Evolutionary conservation across 306 rosid genomes (phyloP).

Genomic region (Begonia masoniana): DNA sequence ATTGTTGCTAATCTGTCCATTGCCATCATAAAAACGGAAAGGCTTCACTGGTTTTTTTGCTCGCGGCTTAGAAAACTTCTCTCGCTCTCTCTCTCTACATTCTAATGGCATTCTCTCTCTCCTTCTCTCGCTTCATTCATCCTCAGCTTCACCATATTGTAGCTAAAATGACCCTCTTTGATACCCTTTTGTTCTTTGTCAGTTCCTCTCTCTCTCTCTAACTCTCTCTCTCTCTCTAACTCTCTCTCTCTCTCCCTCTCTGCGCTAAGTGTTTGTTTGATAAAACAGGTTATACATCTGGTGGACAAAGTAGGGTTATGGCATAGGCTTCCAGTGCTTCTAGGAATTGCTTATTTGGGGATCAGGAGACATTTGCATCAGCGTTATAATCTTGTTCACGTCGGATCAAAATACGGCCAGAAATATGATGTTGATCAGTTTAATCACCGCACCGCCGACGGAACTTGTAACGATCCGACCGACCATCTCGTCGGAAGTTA

Average conservation of each 20-base stretch:
- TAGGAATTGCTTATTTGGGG: conserved; percentile 52
- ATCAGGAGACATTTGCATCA: conserved; percentile 59
- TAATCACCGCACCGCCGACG: conserved; percentile 43
- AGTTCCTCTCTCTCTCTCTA: conserved; percentile 5
- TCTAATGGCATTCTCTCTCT: conserved; percentile 24
- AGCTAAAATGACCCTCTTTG: conserved; percentile 44
- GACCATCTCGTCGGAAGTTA: conserved; percentile 49
- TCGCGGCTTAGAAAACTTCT: too few relatives aligned
- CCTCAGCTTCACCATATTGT: conserved; percentile 38
- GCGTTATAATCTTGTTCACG: conserved; percentile 48
- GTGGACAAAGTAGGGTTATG: conserved; percentile 53
- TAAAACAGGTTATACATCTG: conserved; percentile 31
- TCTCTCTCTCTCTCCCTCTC: not conserved
- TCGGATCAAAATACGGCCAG: conserved; percentile 27
- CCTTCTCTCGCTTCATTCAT: conserved; percentile 32
- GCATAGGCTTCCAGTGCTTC: conserved; percentile 56
- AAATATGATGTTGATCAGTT: conserved; percentile 24
- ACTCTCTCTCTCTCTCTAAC: not conserved
- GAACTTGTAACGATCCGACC: conserved; percentile 44
- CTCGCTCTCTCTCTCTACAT: too few relatives aligned
- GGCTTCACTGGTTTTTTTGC: too few relatives aligned
- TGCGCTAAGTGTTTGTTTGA: not conserved
- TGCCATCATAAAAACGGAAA: too few relatives aligned
- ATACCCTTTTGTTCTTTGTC: conserved; percentile 40
- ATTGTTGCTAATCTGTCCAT: too few relatives aligned